Base-by-base conservation (phyloP, 139 green algal genomes). In the Chlamydomonas schloesseri region DNA sequence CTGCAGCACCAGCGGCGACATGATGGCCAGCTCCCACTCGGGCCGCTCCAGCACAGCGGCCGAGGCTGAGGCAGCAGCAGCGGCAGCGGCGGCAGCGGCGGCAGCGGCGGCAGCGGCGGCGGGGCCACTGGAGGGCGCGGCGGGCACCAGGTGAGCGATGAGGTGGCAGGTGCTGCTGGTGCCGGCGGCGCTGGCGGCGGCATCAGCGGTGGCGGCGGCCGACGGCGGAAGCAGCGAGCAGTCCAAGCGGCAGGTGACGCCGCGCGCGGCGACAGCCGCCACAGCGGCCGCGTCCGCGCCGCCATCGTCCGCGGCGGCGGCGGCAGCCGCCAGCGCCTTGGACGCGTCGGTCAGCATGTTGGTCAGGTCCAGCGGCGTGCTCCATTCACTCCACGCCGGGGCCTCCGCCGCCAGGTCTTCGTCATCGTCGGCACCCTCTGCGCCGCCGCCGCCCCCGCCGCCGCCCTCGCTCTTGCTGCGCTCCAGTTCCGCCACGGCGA, bases 1-100 rank as follows among this genome's bases (percentile, higher is more conserved):
- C 37, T 88, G 80, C 31, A 97, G 57, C 34, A 91, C 78, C 14
- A 96, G 70, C 0, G 94, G 92, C 2, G 94, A 73, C 53, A 84
- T 46, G 2, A 97, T 20, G 34, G 87, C 53, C 18, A 96, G 80
- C 68, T 90, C 71, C 88, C 89, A 95, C n/a, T 92, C 89, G 75
- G 73, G 73, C 53, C 3, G 17, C 36, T 70, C n/a, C 17, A 24
- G 1, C 10, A 42, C 29, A 20, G 14, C 71, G 46, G 26, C 11
- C 46, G 6, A 26, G 73, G 17, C 73, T 10, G 23, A 8, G 18
- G 21, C 55, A 24, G 20, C 21, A 33, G 23, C 64, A 29, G 31
- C 34, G 64, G 9, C 26, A 11, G 71, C 17, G 20, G 14, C 46
- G 71, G 26, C 11, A 46, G 6, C 11, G 73, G 17, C 55, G 24